Percentiles rank a stretch among this genome's conserved stretches.
These are phyloP conservation scores for Lactifluus piperatus DNA, from an alignment of 768 basidiomycete genomes.

Conservation along the genomic window DNA sequence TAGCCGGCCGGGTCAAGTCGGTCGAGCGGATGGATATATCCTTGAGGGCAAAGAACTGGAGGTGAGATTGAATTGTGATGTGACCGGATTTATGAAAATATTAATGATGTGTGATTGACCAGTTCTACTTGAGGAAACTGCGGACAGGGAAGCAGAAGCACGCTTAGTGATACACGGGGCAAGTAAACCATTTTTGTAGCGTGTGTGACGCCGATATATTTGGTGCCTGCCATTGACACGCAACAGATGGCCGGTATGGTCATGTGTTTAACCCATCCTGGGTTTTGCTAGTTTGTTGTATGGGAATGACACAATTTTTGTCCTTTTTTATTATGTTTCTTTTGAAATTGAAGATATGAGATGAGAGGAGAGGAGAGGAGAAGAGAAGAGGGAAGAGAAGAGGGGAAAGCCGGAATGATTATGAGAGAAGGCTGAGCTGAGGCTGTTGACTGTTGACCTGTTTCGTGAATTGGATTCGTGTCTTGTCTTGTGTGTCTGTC, in stretches of 20 bases:
- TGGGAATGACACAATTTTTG: not conserved
- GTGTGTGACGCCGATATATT: not conserved
- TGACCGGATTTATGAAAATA: not conserved
- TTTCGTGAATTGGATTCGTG: too few species aligned
- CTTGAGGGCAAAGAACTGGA: constrained; percentile 98
- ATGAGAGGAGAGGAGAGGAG: too few species aligned
- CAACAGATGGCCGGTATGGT: not conserved
- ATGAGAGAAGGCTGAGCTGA: too few species aligned
- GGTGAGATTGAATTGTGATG: constrained; percentile 38
- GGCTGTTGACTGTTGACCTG: too few species aligned
- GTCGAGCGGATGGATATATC: constrained; percentile 94
- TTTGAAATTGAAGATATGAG: too few species aligned
- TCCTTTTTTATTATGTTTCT: not conserved
- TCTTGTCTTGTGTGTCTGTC: too few species aligned
- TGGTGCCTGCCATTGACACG: not conserved
- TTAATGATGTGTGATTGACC: not conserved
- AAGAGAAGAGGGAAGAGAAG: too few species aligned
- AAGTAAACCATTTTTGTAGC: not conserved
- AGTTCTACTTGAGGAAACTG: constrained; percentile 95
- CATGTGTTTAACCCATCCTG: not conserved
- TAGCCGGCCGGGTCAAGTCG: constrained; percentile 94
- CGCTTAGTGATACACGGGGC: constrained; percentile 33
- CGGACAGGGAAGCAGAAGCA: constrained; percentile 95
- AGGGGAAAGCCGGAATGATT: too few species aligned
- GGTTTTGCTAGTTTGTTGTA: not conserved